A percentile compares a stretch with the other conserved stretches of the same genome.
Evolutionary conservation across 2,329 filamentous ascomycete genomes (phyloP).

Genomic region (Cryphonectria naterciae): DNA sequence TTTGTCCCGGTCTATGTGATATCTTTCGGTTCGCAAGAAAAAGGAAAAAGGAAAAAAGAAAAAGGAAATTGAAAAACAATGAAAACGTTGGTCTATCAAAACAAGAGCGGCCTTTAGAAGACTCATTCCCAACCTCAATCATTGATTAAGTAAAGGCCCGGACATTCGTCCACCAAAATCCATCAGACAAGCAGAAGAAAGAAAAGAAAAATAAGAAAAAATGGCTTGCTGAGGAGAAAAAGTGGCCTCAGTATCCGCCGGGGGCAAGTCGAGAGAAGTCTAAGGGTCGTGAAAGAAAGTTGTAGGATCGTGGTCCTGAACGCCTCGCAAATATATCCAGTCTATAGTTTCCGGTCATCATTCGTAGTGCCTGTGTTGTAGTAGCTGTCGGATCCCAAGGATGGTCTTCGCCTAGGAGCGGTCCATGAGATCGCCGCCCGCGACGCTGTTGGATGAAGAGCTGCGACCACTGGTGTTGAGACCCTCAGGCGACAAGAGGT

Average conservation of each 20-base stretch:
- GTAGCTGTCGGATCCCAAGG: conserved; percentile 2
- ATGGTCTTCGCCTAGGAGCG: conserved; percentile 42
- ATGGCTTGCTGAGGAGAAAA: not conserved
- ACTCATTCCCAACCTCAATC: conserved; percentile 1
- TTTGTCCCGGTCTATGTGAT: conserved; percentile 23
- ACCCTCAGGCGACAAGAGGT: conserved; percentile 72
- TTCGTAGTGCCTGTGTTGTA: conserved; percentile 24
- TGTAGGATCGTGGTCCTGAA: conserved; percentile 27
- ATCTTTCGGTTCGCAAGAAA: conserved; percentile 8
- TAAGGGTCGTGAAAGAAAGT: conserved; percentile 17
- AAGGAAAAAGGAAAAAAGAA: not conserved
- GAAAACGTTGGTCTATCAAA: conserved; percentile 11
- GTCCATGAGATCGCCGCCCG: conserved; percentile 71
- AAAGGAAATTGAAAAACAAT: not conserved
- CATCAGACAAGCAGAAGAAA: conserved; percentile 9
- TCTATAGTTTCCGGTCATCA: conserved; percentile 30
- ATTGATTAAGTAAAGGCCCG: not conserved
- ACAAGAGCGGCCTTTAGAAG: not conserved
- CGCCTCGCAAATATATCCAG: conserved; percentile 30
- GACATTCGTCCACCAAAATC: not conserved
- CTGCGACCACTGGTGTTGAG: conserved; percentile 76
- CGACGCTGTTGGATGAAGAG: conserved; percentile 76
- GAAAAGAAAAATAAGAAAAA: not conserved
- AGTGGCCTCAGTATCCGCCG: conserved; percentile 17
- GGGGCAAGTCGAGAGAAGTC: conserved; percentile 19